phyloP scores from a whole-genome alignment of 202 grass and related monocot species.

The Panicum hallii region DNA sequence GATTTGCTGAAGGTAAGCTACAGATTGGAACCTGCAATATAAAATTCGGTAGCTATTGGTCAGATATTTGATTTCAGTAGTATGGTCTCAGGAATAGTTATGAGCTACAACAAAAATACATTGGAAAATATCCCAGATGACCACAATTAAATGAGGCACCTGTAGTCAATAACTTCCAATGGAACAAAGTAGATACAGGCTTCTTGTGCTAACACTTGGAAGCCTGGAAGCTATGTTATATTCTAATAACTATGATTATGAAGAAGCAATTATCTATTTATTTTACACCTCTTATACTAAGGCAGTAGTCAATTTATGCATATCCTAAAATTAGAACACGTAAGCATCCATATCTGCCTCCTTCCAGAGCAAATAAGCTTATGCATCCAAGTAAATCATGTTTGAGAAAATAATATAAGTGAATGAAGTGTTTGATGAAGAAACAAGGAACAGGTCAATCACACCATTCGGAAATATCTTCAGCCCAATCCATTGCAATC shows the following conservation, averaged over 20 bases:
- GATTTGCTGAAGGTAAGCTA: conserved; percentile 97
- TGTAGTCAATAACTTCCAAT: conserved; percentile 22
- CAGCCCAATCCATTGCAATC: conserved; percentile 9
- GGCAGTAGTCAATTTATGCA: neutral
- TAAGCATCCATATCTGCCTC: neutral
- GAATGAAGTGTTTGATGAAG: neutral
- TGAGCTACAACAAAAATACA: conserved; percentile 31
- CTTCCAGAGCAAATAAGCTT: neutral
- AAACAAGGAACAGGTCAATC: conserved; percentile 38
- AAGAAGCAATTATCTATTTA: conserved; percentile 8
- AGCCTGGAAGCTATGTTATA: conserved; percentile 1
- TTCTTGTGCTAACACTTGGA: conserved; percentile 8
- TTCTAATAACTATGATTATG: neutral
- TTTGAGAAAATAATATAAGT: neutral
- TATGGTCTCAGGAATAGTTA: neutral
- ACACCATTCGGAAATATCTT: conserved; percentile 19
- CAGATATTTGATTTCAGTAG: conserved; percentile 11
- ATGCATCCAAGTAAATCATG: neutral
- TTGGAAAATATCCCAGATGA: conserved; percentile 22
- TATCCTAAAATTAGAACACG: neutral
- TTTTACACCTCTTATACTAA: neutral
- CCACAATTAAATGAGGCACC: neutral
- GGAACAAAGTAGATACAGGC: conserved; percentile 34
- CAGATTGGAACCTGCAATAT: conserved; percentile 70
- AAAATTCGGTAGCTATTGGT: neutral